A percentile compares a stretch with the other conserved stretches of the same genome.
These are phyloP conservation scores for Thermomyces lanuginosus DNA, from an alignment of 2,329 filamentous ascomycete genomes.

Conservation along the genomic window DNA sequence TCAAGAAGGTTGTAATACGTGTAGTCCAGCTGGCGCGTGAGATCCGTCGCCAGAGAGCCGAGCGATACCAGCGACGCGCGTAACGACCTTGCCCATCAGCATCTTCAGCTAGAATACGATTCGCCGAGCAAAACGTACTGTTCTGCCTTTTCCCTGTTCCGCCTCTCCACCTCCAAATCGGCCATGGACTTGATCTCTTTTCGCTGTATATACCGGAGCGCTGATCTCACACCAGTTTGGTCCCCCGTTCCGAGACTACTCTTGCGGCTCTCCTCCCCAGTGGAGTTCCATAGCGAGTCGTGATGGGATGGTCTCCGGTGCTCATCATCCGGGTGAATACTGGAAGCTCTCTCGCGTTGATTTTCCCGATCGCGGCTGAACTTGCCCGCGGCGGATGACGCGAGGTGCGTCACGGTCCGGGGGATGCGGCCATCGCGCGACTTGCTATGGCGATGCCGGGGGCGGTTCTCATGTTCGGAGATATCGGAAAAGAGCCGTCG, in stretches of 20 bases:
- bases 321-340: too few relatives aligned
- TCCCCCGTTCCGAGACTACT: conserved; percentile 12
- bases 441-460: conserved; percentile 17
- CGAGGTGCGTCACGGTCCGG: conserved; percentile 18
- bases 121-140: conserved; percentile 41
- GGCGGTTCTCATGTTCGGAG: conserved; percentile 4
- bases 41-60: conserved; percentile 24
- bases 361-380: too few relatives aligned
- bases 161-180: conserved; percentile 24
- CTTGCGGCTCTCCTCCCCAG: conserved; percentile 15
- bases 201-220: conserved; percentile 13
- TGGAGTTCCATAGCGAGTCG: too few relatives aligned
- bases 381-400: conserved; percentile 16
- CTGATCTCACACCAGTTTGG: conserved; percentile 12
- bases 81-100: conserved; percentile 12
- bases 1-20: conserved; percentile 34
- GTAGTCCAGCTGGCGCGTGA: conserved; percentile 31
- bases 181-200: conserved; percentile 18
- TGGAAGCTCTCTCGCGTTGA: too few relatives aligned
- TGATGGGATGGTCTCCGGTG: too few relatives aligned
- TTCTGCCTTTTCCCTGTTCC: conserved; percentile 62
- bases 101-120: conserved; percentile 1
- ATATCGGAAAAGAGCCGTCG: too few relatives aligned
- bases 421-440: conserved; percentile 15
- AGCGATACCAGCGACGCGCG: conserved; percentile 21